Base-by-base conservation (phyloP, 805 yeast species). In the Pachysolen tannophilus region DNA sequence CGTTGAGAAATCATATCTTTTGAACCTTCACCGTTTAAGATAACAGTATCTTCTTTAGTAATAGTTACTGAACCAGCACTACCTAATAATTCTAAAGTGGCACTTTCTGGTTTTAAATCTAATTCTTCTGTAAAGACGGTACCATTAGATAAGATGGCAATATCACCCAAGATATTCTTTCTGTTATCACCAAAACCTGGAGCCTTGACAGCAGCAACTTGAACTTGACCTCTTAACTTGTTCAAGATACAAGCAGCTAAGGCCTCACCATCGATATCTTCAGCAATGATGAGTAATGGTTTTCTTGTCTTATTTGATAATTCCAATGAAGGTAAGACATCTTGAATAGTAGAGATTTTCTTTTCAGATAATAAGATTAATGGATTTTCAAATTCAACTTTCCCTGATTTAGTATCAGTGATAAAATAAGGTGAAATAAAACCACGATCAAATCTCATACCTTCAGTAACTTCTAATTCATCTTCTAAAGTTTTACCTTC, bases 161-260 rank as follows among this genome's bases (percentile, higher is more conserved):
- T 78, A 62, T 92, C 98, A 48, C 95, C 96, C 44, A 92, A 69
- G 46, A 84, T 87, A 72, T 87, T 87, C 75, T 85, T 84, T 69
- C 97, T 82, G 79, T 92, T 88, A 70, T 92, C 98, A 62, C 97
- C 98, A 55, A 90, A 92, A 35, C 98, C 98, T 52, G 98, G 98
- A 23, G 97, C 95, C 73, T 88, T 90, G 47, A 92, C 96, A 49
- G 92, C 94, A 58, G 92, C 83, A 42, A 92, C 97, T 65, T 86
- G 94, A 42, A 92, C 97, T 70, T 90, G 97, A 48, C 97, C 97
- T 69, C 97, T 83, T 56, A 92, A 75, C 69, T 92, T 92, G 77
- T 92, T 92, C 61, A 92, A 74, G 52, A 92, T 82, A 66, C 97
- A 87, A 46, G 97, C 97, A 49, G 97, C 97, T 43, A 92, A 73